phyloP scores from a whole-genome alignment of 2,329 filamentous ascomycete genomes.

The Botrytis aclada region DNA sequence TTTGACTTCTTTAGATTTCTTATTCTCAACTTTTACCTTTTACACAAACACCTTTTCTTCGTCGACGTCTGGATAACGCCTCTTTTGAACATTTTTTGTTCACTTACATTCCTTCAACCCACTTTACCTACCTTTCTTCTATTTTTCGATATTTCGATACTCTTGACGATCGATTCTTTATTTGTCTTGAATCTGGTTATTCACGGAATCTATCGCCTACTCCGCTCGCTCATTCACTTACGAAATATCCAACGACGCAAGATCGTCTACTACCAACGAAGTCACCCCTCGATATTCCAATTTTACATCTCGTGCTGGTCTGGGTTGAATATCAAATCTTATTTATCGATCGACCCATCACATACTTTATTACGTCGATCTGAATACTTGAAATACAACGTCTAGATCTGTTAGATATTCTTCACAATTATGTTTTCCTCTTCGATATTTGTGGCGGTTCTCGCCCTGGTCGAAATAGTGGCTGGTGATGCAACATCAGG shows the following conservation, averaged over 20 bases:
- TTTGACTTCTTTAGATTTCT: background rate
- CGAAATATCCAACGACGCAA: constrained; percentile 12
- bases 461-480: constrained; percentile 28
- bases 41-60: background rate
- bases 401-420: background rate
- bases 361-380: background rate
- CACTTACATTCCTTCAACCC: constrained; percentile 16
- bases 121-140: background rate
- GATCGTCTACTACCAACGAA: constrained; percentile 4
- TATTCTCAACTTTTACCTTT: background rate
- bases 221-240: background rate
- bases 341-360: background rate
- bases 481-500: constrained; percentile 20
- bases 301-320: constrained; percentile 8
- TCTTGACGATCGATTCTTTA: background rate
- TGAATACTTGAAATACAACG: background rate
- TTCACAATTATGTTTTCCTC: constrained; percentile 28
- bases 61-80: constrained; percentile 10
- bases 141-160: background rate
- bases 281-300: background rate
- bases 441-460: constrained; percentile 24
- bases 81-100: constrained; percentile 3
- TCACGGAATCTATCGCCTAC: constrained; percentile 12
- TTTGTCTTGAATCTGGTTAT: constrained; percentile 20
- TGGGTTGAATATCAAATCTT: background rate